These are phyloP conservation scores for Penicillium nordicum DNA, from an alignment of 2,329 filamentous ascomycete species.

Conservation along the genomic window DNA sequence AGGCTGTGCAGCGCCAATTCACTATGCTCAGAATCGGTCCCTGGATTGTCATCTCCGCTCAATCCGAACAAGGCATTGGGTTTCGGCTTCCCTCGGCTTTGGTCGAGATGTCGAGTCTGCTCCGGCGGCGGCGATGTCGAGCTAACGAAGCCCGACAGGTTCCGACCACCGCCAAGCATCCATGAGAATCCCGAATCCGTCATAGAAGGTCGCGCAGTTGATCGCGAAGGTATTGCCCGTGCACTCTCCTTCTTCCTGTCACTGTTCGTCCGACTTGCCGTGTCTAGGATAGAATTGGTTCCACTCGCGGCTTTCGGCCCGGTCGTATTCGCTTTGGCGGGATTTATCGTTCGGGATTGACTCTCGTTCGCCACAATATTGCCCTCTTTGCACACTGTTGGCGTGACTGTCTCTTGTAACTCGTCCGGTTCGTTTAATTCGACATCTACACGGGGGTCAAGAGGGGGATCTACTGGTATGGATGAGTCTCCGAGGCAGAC, in stretches of 20 bases:
- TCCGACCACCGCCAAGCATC: slow-evolving; percentile 48
- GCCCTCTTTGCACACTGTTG: not conserved
- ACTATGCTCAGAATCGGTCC: slow-evolving; percentile 33
- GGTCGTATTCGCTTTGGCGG: slow-evolving; percentile 6
- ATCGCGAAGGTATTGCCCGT: slow-evolving; percentile 24
- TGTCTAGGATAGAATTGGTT: slow-evolving; percentile 8
- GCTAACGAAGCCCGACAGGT: slow-evolving; percentile 46
- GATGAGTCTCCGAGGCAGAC: slow-evolving; percentile 42
- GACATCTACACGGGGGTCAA: slow-evolving; percentile 3
- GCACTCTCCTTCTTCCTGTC: slow-evolving; percentile 10
- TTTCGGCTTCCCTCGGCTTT: slow-evolving; percentile 31
- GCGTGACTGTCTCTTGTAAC: not conserved
- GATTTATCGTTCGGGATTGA: slow-evolving; percentile 4
- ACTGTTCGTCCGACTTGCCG: slow-evolving; percentile 2
- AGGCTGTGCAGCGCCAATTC: slow-evolving; percentile 42
- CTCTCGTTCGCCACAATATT: slow-evolving; percentile 1
- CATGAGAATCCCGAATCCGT: slow-evolving; percentile 49
- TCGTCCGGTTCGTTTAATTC: slow-evolving; percentile 2
- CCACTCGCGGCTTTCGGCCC: slow-evolving; percentile 11
- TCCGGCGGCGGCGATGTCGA: slow-evolving; percentile 45
- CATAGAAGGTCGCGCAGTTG: slow-evolving; percentile 39
- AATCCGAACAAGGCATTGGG: slow-evolving; percentile 36
- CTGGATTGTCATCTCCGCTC: slow-evolving; percentile 29
- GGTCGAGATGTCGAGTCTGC: slow-evolving; percentile 36
- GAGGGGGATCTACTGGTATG: slow-evolving; percentile 25